Base-by-base conservation (phyloP, 768 basidiomycete genomes). In the Cubamyces lactineus region DNA sequence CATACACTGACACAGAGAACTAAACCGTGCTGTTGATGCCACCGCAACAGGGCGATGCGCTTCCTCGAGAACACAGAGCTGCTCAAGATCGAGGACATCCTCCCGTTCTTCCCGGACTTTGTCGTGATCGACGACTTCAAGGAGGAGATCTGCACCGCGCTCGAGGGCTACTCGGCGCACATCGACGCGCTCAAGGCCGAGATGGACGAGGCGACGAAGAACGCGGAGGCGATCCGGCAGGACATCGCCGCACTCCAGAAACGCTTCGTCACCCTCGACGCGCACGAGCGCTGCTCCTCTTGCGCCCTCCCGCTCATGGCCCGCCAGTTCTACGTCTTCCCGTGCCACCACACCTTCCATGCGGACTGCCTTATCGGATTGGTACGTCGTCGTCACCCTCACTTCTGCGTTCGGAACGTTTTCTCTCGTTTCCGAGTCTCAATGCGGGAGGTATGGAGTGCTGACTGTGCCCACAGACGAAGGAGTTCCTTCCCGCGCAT, bases 61-160 rank as follows among this genome's bases (percentile, higher is more conserved):
- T 98, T 99, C 79, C 80, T 98, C 68, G 95, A 98, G 72, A 89
- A 93, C 65, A 96, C 97, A 0, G 88, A 93, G 67, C 77, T 98
- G 39, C 85, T 99, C 71, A 98, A 98, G 76, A 96, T 99, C 66
- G 97, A 99, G 72, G 97, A 99, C 71, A 97, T 99, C 63, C 78
- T 99, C 17, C 97, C 97, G 5, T 99, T 98, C 87, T 98, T 99
- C 86, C 96, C 97, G 2, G 96, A 98, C 76, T 99, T 99, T 72
- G 94, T 96, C 13, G 92, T 98, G 61, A 98, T 99, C 66, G 97
- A 98, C 72, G 97, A 98, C 72, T 98, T 99, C 84, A 99, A 99
- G 74, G 92, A 96, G 68, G 96, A 98, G 76, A 98, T 98, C 66
- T 96, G 96, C 52, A 88, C 89, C 62, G 97, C 97, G 0, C 78